Evolutionary conservation across 306 rosid species (phyloP), one percentile per base, ranked within the genome.

Genomic region (Gastrolobium bilobum): DNA sequence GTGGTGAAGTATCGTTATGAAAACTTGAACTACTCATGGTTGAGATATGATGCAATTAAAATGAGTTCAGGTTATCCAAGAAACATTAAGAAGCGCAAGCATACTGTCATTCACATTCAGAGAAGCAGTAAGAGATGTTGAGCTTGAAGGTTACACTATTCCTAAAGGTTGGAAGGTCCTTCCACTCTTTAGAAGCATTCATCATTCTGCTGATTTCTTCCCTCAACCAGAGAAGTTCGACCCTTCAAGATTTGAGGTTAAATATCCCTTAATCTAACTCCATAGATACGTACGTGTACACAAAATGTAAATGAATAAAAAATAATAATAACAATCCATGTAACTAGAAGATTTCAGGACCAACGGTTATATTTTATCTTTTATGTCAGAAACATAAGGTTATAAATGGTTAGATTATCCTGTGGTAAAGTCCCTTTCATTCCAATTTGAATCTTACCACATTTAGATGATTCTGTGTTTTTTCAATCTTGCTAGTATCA

Each of bases 151-250:
- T n/a, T 92, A 89, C 79, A n/a, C 80, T 4, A 90, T 94, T 87
- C 98, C 98, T 0, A 94, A 83, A 79, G 96, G 98, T 69, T 94
- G 98, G 98, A 94, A 94, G 83, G 97, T 94, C 51, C 97, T 94
- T 74, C 98, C 98, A 7, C 91, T 94, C 44, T 94, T 94, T 90
- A 87, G 97, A 94, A 89, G 75, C 86, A 94, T 94, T 86, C 98
- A 94, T 60, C 94, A 92, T 78, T 87, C 79, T 67, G 70, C 94
- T 42, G 84, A 88, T 73, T 88, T 89, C 84, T 94, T 92, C 85
- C 93, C 97, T 64, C 91, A 89, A 1, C 97, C 97, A n/a, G 74
- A 92, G 6, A 94, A 88, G 75, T 94, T 92, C 61, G 97, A 90
- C 83, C 98, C 98, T 59, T 92, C 98, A 61, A 88, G 97, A 89